Evolutionary conservation across 768 basidiomycete species (phyloP), one percentile per base, ranked within the genome.

Genomic region (Lactarius trivialis): DNA sequence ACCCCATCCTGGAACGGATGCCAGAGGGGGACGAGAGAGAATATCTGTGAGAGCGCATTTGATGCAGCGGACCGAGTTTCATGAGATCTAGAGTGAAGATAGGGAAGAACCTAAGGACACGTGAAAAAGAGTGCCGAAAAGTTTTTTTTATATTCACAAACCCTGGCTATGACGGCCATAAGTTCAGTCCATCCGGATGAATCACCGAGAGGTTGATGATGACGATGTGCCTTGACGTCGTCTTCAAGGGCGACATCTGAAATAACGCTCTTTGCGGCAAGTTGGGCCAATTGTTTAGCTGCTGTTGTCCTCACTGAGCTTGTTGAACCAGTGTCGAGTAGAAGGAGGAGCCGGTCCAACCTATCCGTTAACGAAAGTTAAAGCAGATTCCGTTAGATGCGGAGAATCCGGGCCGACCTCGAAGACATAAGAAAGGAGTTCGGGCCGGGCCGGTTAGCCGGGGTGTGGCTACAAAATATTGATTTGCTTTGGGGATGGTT

Each of bases 321-420:
- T 3, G 93, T 93, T 14, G 96, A 95, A 50, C 97, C 97, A 39
- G 93, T 94, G 73, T 98, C 95, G 65, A 99, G 84, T 50, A 99
- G 82, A 70, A 92, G 82, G 73, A 99, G 86, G 78, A 99, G 89
- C 75, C 97, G 88, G 82, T 98, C 97, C 79, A 98, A 86, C 79
- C 95, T 96, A 70, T 6, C 58, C 6, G 30, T 21, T 15, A 36
- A 33, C 12, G 17, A 60, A 28, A 21, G 26, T 65, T 26, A 67
- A 57, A 36, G 56, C 37, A 49, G 26, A 26, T 26, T 37, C 36
- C 60, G 52, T 65, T 11, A 70, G 65, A 55, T 52, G 28, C 59
- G 64, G 69, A 51, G 37, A 55, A 56, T 33, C 8, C 66, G 62
- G 55, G 48, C 71, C 68, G 67, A 86, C 88, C 88, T 86, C 68